Conservation (phyloP, 306 rosid species). For the Dryas octopetala region DNA sequence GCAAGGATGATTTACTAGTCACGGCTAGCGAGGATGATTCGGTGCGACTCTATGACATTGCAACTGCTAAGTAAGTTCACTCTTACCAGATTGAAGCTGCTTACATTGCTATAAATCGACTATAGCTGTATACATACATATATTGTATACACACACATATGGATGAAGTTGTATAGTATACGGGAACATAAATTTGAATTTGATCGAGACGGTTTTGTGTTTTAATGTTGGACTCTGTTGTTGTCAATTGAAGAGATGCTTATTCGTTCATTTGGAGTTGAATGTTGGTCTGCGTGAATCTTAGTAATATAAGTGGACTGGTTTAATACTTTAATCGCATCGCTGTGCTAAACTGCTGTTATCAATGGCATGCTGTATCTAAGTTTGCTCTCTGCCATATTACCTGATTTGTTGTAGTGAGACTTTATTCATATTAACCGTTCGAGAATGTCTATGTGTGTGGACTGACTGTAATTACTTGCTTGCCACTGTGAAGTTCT, state of each 20-base stretch:
- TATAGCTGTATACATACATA: not conserved
- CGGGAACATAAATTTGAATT: not conserved
- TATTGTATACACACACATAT: not conserved
- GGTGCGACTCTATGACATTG: constrained; percentile 84
- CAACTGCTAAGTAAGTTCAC: constrained; percentile 76
- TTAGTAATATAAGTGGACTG: not conserved
- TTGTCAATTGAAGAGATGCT: not conserved
- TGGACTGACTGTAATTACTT: not conserved
- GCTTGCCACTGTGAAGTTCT: not conserved
- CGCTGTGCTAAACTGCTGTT: not conserved
- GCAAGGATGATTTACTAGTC: constrained; percentile 84
- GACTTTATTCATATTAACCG: not conserved
- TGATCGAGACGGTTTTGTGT: not conserved
- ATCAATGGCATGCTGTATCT: not conserved
- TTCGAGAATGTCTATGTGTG: not conserved
- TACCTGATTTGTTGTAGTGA: not conserved
- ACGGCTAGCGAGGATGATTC: constrained; percentile 93
- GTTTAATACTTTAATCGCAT: not conserved
- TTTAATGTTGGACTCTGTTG: not conserved
- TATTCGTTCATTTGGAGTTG: not conserved
- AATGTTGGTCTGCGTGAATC: not conserved
- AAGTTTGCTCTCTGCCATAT: not conserved
- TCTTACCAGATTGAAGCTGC: constrained; percentile 14
- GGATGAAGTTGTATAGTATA: not conserved
- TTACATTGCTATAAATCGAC: constrained; percentile 11